These are phyloP conservation scores for Phialemoniopsis sp. DNA, from an alignment of 2,329 filamentous ascomycete species.

Conservation along the genomic window DNA sequence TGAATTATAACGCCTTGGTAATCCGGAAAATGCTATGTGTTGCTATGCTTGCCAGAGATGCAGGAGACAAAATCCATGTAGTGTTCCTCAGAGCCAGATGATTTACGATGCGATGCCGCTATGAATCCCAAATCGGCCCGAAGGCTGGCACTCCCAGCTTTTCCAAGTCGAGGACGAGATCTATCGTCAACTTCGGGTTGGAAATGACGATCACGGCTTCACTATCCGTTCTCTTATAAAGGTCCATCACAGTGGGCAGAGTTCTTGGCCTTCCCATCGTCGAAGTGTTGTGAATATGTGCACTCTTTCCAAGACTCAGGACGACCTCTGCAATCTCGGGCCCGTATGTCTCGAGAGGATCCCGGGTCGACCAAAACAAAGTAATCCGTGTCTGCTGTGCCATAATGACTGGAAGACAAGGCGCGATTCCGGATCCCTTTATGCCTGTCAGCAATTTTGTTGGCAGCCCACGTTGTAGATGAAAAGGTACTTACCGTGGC, in stretches of 20 bases:
- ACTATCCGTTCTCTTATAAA: conserved; percentile 30
- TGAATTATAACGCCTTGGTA: too few relatives aligned
- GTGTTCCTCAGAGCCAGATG: too few relatives aligned
- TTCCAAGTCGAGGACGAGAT: conserved; percentile 67
- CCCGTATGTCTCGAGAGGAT: conserved; percentile 61
- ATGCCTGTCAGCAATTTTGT: too few relatives aligned
- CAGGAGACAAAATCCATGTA: too few relatives aligned
- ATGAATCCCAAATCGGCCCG: conserved; percentile 67
- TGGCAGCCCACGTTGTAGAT: too few relatives aligned
- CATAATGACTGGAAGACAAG: conserved; percentile 55
- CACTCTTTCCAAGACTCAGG: conserved; percentile 51
- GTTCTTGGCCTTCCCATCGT: conserved; percentile 44
- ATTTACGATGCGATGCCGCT: too few relatives aligned
- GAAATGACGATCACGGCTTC: conserved; percentile 73
- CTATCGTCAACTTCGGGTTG: conserved; percentile 63
- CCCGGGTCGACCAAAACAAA: conserved; percentile 70
- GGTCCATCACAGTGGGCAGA: conserved; percentile 15
- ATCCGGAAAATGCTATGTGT: too few relatives aligned
- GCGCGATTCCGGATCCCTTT: conserved; percentile 66
- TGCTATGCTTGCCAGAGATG: too few relatives aligned
- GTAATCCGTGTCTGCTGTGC: conserved; percentile 48
- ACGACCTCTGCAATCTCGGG: conserved; percentile 51
- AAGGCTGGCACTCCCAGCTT: conserved; percentile 61
- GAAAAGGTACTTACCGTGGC: too few relatives aligned
- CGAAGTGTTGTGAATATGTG: conserved; percentile 65